Percentiles rank a stretch among this genome's conserved stretches.
phyloP scores from a whole-genome alignment of 306 rosid genomes.

The Mimosa pudica region DNA sequence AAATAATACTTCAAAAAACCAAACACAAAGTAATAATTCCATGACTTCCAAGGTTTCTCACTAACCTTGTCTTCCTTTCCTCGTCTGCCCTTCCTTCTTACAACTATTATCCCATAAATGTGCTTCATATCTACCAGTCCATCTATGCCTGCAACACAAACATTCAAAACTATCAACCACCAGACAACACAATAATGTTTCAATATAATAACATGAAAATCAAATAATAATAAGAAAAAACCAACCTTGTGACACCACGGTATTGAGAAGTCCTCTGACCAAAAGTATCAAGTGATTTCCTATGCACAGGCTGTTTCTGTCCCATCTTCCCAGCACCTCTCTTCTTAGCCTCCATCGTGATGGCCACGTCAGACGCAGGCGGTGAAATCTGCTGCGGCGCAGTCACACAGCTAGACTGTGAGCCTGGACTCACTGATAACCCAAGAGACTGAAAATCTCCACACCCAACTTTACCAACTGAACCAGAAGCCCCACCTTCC shows the following conservation, averaged over 20 bases:
- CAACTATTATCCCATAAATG: slow-evolving; percentile 99
- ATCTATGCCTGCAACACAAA: slow-evolving; percentile 63
- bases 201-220: no score
- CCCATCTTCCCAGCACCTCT: slow-evolving; percentile 63
- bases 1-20: slow-evolving; percentile 7
- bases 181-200: background rate
- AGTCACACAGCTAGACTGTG: slow-evolving; percentile 94
- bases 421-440: slow-evolving; percentile 90
- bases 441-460: slow-evolving; percentile 80
- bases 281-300: slow-evolving; percentile 93
- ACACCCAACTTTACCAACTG: slow-evolving; percentile 48
- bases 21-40: slow-evolving; percentile 6
- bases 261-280: slow-evolving; percentile 98
- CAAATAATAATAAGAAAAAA: no score
- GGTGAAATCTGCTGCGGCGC: slow-evolving; percentile 71
- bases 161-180: background rate
- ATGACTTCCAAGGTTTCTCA: background rate
- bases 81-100: slow-evolving; percentile 97
- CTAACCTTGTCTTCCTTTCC: slow-evolving; percentile 99
- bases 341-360: slow-evolving; percentile 64
- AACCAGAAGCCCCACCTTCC: slow-evolving; percentile 43
- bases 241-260: slow-evolving; percentile 91
- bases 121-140: slow-evolving; percentile 99
- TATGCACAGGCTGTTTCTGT: slow-evolving; percentile 85
- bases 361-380: slow-evolving; percentile 50